A percentile compares a stretch with the other conserved stretches of the same genome.
Conservation (phyloP, 2,329 filamentous ascomycete genomes). For the Zelopaecilomyces penicillatus region DNA sequence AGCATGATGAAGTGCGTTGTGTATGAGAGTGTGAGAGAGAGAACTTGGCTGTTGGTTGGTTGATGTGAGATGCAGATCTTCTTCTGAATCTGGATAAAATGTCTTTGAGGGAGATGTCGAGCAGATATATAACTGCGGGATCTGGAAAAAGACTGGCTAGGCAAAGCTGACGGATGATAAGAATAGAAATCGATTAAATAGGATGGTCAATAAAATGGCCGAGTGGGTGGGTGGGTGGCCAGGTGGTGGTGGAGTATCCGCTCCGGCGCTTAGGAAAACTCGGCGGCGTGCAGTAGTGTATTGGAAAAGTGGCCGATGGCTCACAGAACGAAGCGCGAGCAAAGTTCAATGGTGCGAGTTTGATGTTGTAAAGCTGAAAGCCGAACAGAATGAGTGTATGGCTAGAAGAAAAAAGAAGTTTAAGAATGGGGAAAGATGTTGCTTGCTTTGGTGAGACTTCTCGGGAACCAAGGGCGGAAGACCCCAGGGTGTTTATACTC, state of each 20-base stretch:
- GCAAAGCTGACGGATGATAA: constrained; percentile 4
- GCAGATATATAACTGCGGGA: too few relatives aligned
- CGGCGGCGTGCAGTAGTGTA: constrained; percentile 13
- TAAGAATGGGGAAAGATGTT: too few relatives aligned
- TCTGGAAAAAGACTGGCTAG: background rate
- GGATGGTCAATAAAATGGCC: constrained; percentile 4
- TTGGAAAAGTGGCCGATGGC: too few relatives aligned
- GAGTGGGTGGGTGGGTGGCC: too few relatives aligned
- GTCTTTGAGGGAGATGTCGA: background rate
- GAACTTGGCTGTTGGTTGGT: background rate
- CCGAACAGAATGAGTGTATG: too few relatives aligned
- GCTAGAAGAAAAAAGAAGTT: too few relatives aligned
- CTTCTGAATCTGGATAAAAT: background rate
- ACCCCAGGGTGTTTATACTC: too few relatives aligned
- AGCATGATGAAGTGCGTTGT: constrained; percentile 19
- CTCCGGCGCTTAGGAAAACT: constrained; percentile 15
- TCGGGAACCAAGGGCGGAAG: too few relatives aligned
- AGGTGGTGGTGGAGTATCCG: constrained; percentile 13
- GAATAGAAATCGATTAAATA: constrained; percentile 10
- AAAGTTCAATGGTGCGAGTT: too few relatives aligned
- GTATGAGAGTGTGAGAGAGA: background rate
- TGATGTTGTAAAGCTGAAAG: too few relatives aligned
- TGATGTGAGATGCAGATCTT: background rate
- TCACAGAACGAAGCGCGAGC: too few relatives aligned
- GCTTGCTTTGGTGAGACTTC: too few relatives aligned